Base-by-base conservation (phyloP, 352 stramenopile species). In the Globisporangium cederbergense region DNA sequence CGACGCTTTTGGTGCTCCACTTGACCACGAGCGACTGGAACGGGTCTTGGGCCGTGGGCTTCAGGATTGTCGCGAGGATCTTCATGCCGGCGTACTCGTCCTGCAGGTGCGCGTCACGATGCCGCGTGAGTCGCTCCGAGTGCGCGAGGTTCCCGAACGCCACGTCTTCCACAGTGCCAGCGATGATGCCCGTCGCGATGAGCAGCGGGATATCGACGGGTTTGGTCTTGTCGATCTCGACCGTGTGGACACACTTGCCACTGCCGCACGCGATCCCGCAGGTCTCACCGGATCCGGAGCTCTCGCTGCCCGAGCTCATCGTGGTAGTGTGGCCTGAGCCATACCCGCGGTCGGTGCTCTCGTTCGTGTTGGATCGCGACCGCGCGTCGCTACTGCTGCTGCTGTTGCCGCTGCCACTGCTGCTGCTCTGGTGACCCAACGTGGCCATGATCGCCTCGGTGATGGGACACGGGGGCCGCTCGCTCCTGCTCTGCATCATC, bases 141-240 rank as follows among this genome's bases (percentile, higher is more conserved):
- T 77, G 67, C 1, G 75, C 77, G 51, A 88, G 71, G 18, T 56
- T 65, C 6, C 79, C 79, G 49, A 77, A 88, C 40, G 82, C 68
- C 0, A 61, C 70, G 67, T 91, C 79, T 13, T 91, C 73, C 22
- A 91, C 45, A 0, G 68, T 77, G 7, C 82, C 78, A 16, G 84
- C 76, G 8, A 89, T 36, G 4, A 63, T 73, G 14, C 78, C 82
- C 5, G 77, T 60, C 0, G 80, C 66, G 16, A 76, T 56, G 50
- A 88, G 72, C 10, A 85, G 64, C 25, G 78, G 72, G 36, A 56
- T 54, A 47, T 11, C 25, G 32, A 38, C 53, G 58, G 47, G 18
- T 58, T 67, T 65, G 5, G 49, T 43, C 38, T 14, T 43, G 38
- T 43, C 13, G 38, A 43, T 43, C 38, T 43, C 38, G 7, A 43